phyloP scores from a whole-genome alignment of 2,329 filamentous ascomycete genomes.

The Sarocladium oryzae region DNA sequence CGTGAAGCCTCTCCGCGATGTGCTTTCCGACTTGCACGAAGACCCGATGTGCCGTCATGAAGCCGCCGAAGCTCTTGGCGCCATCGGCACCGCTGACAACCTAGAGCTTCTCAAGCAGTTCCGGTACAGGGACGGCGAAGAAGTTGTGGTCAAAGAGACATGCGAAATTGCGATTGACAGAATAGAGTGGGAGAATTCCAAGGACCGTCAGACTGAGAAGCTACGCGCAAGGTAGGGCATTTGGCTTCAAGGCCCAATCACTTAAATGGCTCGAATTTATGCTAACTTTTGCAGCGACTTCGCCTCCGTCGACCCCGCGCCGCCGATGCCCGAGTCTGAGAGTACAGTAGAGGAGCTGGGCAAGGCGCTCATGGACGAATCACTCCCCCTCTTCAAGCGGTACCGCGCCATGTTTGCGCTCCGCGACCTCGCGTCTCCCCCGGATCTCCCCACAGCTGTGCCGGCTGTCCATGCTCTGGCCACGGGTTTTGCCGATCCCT shows the following conservation, averaged over 20 bases:
- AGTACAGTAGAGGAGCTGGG: constrained; percentile 69
- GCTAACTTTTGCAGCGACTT: constrained; percentile 64
- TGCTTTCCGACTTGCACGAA: constrained; percentile 72
- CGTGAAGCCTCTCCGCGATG: constrained; percentile 62
- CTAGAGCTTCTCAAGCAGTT: constrained; percentile 67
- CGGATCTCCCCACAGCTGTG: constrained; percentile 80
- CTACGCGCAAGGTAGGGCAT: constrained; percentile 72
- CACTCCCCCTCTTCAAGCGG: constrained; percentile 75
- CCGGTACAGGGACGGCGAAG: constrained; percentile 69
- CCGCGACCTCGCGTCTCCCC: constrained; percentile 88
- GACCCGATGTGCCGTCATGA: constrained; percentile 96
- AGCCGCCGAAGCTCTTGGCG: constrained; percentile 89
- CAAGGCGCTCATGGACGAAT: constrained; percentile 70
- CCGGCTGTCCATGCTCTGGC: constrained; percentile 84
- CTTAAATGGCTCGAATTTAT: constrained; percentile 17
- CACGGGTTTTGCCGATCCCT: constrained; percentile 76
- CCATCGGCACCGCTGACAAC: constrained; percentile 69
- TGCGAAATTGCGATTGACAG: constrained; percentile 95
- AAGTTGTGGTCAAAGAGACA: constrained; percentile 81
- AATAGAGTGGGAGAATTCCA: constrained; percentile 86
- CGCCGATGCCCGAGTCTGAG: constrained; percentile 69
- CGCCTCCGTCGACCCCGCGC: constrained; percentile 89
- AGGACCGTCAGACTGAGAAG: constrained; percentile 65
- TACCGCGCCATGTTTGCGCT: constrained; percentile 98
- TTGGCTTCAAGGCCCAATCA: background rate